Base-by-base conservation (phyloP, 2,329 filamentous ascomycete species). In the Didymella sp. region DNA sequence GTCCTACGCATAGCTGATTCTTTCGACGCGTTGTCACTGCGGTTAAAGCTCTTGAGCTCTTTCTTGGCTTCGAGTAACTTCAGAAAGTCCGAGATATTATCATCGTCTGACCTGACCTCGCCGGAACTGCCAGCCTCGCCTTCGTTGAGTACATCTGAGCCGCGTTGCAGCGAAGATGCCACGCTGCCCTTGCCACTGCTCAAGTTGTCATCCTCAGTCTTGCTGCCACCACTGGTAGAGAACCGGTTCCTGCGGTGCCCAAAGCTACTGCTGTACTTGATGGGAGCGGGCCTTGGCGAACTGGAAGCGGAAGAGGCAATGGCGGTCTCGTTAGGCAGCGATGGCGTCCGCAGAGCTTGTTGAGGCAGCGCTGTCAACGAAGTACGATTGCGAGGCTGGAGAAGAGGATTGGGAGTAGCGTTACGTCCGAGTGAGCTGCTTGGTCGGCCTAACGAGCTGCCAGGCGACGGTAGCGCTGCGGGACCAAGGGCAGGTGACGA, bases 261-360 rank as follows among this genome's bases (percentile, higher is more conserved):
- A 70, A 99, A 99, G 70, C 93, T 96, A 76, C 94, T 98, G 75
- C 92, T 96, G 73, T 96, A 98, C 43, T 91, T 87, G n/a, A 90
- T 87, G 0, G 89, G 87, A 8, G 87, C 83, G 5, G 91, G 91
- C 60, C 89, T 90, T 2, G 94, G 92, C 7, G 92, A 96, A 52
- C 89, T 87, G 6, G 89, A 87, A 52, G 85, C 80, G 7, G 91
- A 87, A 31, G 86, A 86, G 9, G 89, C 83, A 56, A 87, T 81
- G 0, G 84, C 80, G 58, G 83, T 84, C 24, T 89, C 87, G 51
- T 85, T 83, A 13, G 84, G 79, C 6, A 86, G 78, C 4, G 89
- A 87, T 0, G 83, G 87, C 8, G 88, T 87, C 51, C 90, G 83
- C 7, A 92, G 78, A 1, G 89, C 90, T 35, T 89, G 85, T 37